Conservation (phyloP, 2,329 filamentous ascomycete species). For the Magnaporthiopsis incrustans region DNA sequence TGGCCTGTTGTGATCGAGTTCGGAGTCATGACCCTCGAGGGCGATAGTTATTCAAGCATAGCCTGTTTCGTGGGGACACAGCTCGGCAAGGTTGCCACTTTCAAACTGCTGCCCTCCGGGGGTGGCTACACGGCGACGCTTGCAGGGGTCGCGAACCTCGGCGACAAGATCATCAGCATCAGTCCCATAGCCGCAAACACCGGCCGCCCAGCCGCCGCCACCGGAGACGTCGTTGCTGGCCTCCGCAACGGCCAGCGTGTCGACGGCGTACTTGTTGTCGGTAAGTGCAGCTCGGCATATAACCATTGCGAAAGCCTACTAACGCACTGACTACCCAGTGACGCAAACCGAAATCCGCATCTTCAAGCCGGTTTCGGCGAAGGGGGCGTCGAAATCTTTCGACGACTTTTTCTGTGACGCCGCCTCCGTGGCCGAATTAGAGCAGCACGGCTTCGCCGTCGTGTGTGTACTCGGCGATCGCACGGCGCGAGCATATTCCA, state of each 20-base stretch:
- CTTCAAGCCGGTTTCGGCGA: constrained; percentile 75
- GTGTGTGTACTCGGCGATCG: constrained; percentile 82
- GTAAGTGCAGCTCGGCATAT: constrained; percentile 28
- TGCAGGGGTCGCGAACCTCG: constrained; percentile 58
- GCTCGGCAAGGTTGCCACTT: constrained; percentile 73
- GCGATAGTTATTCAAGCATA: constrained; percentile 93
- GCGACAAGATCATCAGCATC: constrained; percentile 66
- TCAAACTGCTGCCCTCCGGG: constrained; percentile 76
- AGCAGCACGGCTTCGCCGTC: constrained; percentile 68
- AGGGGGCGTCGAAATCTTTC: constrained; percentile 88
- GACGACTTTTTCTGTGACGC: constrained; percentile 76
- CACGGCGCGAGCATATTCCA: constrained; percentile 68
- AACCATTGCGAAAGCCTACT: constrained; percentile 13
- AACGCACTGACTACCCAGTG: constrained; percentile 30
- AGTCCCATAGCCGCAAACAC: constrained; percentile 72
- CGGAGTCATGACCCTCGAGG: constrained; percentile 85
- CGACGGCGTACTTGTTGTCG: constrained; percentile 72
- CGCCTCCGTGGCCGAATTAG: constrained; percentile 67
- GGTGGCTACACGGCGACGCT: constrained; percentile 65
- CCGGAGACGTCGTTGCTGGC: constrained; percentile 64
- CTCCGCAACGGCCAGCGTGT: constrained; percentile 67
- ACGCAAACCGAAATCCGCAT: constrained; percentile 71
- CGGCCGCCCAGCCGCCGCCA: constrained; percentile 68
- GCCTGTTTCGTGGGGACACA: constrained; percentile 87
- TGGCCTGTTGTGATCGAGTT: constrained; percentile 82